Evolutionary conservation across 75 land plant genomes (phyloP), one percentile per base, ranked within the genome.

Genomic region (Picea glauca): DNA sequence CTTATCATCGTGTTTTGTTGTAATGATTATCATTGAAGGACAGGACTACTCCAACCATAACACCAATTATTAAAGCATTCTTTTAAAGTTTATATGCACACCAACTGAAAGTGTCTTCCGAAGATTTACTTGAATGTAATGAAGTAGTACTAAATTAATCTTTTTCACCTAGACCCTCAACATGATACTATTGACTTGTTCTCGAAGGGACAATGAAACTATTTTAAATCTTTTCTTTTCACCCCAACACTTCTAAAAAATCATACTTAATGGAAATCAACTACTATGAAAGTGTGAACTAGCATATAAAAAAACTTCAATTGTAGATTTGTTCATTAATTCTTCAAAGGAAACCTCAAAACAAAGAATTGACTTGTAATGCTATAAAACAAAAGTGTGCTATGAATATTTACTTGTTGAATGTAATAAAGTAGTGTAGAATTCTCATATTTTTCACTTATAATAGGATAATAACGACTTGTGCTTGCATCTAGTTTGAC

Each of bases 101-200:
- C 26, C 26, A 26, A 26, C 26, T 31, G 12, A 6, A 15, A 32
- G 40, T 32, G 68, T 68, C 20, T 38, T 31, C 18, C 40, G 12
- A 40, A 20, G 50, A 20, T 40, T 6, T 83, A 92, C 99, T 93
- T 97, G 99, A 79, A 94, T 87, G 81, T 94, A 94, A 72, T 90
- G 85, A 58, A 91, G 84, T 17, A 97, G 70, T 8, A 93, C 88
- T 75, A 95, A 97, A 87, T 97, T 91, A 91, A 84, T 97, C 93
- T 76, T 72, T 78, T 60, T 81, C 78, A 83, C 94, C 94, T 40
- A 91, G 78, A 58, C 89, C 91, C 70, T 86, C 83, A 21, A 84
- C 79, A 33, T 92, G 86, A 73, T 88, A 97, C 66, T 85, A 83
- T 65, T 77, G 84, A 75, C 74, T 80, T 66, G 77, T 73, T 30